These are phyloP conservation scores for Phialophora tarda DNA, from an alignment of 2,329 filamentous ascomycete species.

Conservation along the genomic window DNA sequence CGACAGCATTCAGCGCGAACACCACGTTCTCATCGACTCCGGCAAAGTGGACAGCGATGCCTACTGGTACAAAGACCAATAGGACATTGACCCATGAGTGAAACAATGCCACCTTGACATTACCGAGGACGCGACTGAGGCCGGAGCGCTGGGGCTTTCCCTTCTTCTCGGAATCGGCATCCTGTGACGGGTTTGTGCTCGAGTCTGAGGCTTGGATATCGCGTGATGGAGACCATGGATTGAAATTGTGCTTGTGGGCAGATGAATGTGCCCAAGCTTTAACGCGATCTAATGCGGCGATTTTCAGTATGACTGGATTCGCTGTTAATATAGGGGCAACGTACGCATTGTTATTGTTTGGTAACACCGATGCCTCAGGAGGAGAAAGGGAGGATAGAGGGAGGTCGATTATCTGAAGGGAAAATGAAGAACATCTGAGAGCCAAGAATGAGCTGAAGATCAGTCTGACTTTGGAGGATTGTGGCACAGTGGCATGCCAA, in stretches of 20 bases:
- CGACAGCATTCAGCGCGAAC: constrained; percentile 90
- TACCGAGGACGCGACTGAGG: constrained; percentile 26
- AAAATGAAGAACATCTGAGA: background rate
- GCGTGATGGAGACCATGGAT: constrained; percentile 32
- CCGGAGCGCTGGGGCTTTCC: constrained; percentile 31
- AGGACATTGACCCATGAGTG: constrained; percentile 87
- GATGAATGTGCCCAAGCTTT: constrained; percentile 37
- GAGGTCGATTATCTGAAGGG: background rate
- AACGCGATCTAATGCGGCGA: constrained; percentile 30
- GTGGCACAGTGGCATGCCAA: background rate
- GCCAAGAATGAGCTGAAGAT: background rate
- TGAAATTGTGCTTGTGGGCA: constrained; percentile 38
- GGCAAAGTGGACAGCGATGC: constrained; percentile 75
- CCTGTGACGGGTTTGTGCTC: constrained; percentile 9
- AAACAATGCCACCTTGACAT: constrained; percentile 70
- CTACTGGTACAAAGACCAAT: constrained; percentile 76
- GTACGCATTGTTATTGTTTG: constrained; percentile 29
- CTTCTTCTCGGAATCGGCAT: constrained; percentile 19
- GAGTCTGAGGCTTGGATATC: constrained; percentile 9
- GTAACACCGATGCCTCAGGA: background rate
- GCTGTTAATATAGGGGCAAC: background rate
- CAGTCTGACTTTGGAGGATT: background rate
- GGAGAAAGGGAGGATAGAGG: background rate
- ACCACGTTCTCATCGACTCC: constrained; percentile 65
- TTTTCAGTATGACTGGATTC: constrained; percentile 3